A percentile compares a stretch with the other conserved stretches of the same genome.
Evolutionary conservation across 2,329 filamentous ascomycete species (phyloP).

Genomic region (Aspergillus aculeatus): DNA sequence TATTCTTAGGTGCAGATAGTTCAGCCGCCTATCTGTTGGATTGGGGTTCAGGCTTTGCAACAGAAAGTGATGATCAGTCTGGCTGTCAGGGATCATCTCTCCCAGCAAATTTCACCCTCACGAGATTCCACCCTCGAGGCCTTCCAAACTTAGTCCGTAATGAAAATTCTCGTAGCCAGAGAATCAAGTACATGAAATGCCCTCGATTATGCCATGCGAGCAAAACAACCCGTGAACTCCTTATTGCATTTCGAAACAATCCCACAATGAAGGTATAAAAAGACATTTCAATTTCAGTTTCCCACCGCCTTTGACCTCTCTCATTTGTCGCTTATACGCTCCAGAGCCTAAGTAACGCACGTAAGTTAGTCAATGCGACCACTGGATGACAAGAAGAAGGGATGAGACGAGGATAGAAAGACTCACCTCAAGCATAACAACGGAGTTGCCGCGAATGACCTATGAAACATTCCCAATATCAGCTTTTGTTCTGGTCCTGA

Average conservation of each 20-base stretch:
- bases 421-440: slow-evolving; percentile 87
- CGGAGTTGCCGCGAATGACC: slow-evolving; percentile 96
- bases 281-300: slow-evolving; percentile 18
- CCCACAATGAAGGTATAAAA: slow-evolving; percentile 23
- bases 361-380: neutral
- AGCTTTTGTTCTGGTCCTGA: neutral
- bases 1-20: slow-evolving; percentile 1
- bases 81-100: slow-evolving; percentile 1
- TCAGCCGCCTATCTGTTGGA: neutral
- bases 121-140: neutral
- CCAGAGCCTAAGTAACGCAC: slow-evolving; percentile 33
- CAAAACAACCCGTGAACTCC: slow-evolving; percentile 40
- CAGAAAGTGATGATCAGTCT: neutral
- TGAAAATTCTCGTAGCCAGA: slow-evolving; percentile 11
- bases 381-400: neutral
- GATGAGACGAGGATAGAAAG: neutral
- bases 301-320: slow-evolving; percentile 4
- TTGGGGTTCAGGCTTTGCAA: neutral
- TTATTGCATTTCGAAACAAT: slow-evolving; percentile 30
- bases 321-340: slow-evolving; percentile 46
- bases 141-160: neutral
- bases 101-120: slow-evolving; percentile 2
- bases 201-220: slow-evolving; percentile 34
- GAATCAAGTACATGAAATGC: slow-evolving; percentile 21
- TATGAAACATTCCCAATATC: slow-evolving; percentile 34